Conservation (phyloP, 768 basidiomycete species). For the Pleurotus tuoliensis region DNA sequence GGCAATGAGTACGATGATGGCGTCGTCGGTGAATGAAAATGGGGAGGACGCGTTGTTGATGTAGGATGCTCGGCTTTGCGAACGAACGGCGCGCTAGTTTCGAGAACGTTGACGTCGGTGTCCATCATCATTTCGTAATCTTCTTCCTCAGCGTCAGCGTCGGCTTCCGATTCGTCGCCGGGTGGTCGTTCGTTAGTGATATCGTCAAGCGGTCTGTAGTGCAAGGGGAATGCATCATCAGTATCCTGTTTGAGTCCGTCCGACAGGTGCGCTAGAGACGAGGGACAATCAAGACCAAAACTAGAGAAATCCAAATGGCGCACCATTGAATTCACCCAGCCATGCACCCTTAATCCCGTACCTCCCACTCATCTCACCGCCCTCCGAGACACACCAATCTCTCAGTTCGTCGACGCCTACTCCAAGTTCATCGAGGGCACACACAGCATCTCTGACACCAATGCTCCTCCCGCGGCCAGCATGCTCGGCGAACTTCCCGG, state of each 20-base stretch:
- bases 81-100: conserved; percentile 11
- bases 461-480: conserved; percentile 61
- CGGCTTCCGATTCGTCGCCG: conserved; percentile 25
- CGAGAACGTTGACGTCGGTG: conserved; percentile 19
- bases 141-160: conserved; percentile 24
- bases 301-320: conserved; percentile 26
- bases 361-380: conserved; percentile 54
- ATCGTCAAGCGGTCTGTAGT: conserved; percentile 35
- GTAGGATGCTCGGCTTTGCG: conserved; percentile 25
- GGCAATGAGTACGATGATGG: too few species aligned
- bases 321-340: conserved; percentile 68
- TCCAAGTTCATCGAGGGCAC: conserved; percentile 73
- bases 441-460: conserved; percentile 50
- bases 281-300: conserved; percentile 17
- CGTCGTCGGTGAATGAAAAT: too few species aligned
- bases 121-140: conserved; percentile 23
- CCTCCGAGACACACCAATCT: conserved; percentile 66
- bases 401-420: conserved; percentile 64
- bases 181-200: conserved; percentile 27
- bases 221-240: conserved; percentile 53
- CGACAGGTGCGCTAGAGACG: conserved; percentile 50
- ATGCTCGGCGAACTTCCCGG: conserved; percentile 71
- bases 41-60: too few species aligned
- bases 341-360: conserved; percentile 67
- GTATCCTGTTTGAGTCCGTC: conserved; percentile 53